Base-by-base conservation (phyloP, 2,329 filamentous ascomycete species). In the Fusarium humuli region DNA sequence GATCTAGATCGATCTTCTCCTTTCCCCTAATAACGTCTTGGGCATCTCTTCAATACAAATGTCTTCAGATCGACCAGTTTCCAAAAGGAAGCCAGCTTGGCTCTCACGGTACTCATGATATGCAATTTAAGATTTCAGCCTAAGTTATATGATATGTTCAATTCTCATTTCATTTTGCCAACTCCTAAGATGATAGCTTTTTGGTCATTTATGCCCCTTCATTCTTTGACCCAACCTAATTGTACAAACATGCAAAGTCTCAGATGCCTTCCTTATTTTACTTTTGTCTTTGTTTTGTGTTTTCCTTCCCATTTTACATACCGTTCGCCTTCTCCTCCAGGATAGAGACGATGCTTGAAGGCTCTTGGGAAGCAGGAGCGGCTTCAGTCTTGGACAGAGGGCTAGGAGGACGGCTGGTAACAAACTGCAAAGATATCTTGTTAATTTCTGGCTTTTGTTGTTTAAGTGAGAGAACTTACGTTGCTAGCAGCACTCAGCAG, bases 401-500 rank as follows among this genome's bases (percentile, higher is more conserved):
- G 22, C 57, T 70, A 8, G 40, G 25, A 16, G 67, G 61, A 37
- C 67, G 52, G 67, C 67, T 70, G 5, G 61, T 37, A 12, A 70
- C 54, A 13, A 70, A 70, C 67, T 70, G 2, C 9, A 20, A 12
- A 9, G 1, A 40, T 2, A 4, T 12, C 4, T 6, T 20, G 25
- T 66, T 37, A 66, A 45, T n/a, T 32, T 23, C 11, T 41, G 5
- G 2, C 40, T 13, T 8, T 27, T 27, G 1, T 18, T 25, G 18
- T 34, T 14, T 16, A 1, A 8, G 3, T 0, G 3, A 11, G 4
- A 1, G 7, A 2, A 30, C 92, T 88, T 85, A 97, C 94, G 75
- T 92, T 94, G 80, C 90, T 93, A 59, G 94, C 94, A 54, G 94
- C 94, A 74, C 91, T 92, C 78, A 97, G 84, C 73, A 97, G 85